phyloP scores from a whole-genome alignment of 2,329 filamentous ascomycete genomes.

The Colletotrichum incanum region DNA sequence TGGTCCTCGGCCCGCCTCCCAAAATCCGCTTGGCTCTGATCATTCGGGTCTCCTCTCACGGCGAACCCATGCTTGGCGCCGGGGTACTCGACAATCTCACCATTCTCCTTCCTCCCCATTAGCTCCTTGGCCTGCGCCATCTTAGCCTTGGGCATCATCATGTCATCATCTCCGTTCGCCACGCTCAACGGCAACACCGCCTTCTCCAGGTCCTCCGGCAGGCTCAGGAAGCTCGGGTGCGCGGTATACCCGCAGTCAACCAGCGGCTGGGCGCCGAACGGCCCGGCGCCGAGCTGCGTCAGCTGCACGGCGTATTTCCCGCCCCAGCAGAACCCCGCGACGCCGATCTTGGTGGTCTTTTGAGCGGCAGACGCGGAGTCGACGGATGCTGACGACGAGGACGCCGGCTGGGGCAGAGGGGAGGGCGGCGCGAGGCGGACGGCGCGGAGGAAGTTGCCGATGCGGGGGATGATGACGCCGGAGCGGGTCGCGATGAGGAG shows the following conservation, averaged over 20 bases:
- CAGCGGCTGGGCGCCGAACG: conserved; percentile 54
- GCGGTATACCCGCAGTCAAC: conserved; percentile 68
- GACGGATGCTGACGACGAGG: conserved; percentile 5
- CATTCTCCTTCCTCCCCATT: conserved; percentile 51
- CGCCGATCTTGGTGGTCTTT: conserved; percentile 58
- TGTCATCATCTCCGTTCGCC: conserved; percentile 63
- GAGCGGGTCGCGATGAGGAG: conserved; percentile 52
- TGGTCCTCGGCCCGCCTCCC: conserved; percentile 48
- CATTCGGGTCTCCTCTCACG: conserved; percentile 46
- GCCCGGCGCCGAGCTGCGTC: conserved; percentile 27
- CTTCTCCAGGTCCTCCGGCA: conserved; percentile 65
- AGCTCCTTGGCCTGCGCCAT: conserved; percentile 53
- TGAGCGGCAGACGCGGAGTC: background rate
- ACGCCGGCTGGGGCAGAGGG: conserved; percentile 13
- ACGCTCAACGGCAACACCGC: conserved; percentile 62
- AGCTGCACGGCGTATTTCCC: conserved; percentile 69
- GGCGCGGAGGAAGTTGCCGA: conserved; percentile 55
- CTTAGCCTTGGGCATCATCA: conserved; percentile 53
- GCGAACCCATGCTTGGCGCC: conserved; percentile 52
- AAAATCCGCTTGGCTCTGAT: conserved; percentile 47
- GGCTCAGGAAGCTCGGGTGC: conserved; percentile 65
- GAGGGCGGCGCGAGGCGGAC: conserved; percentile 51
- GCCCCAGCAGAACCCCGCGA: conserved; percentile 76
- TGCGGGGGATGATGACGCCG: conserved; percentile 52
- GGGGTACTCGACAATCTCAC: conserved; percentile 49